Evolutionary conservation across 495 filamentous ascomycete genomes (phyloP), one percentile per base, ranked within the genome.

Genomic region (Daldinia loculata): DNA sequence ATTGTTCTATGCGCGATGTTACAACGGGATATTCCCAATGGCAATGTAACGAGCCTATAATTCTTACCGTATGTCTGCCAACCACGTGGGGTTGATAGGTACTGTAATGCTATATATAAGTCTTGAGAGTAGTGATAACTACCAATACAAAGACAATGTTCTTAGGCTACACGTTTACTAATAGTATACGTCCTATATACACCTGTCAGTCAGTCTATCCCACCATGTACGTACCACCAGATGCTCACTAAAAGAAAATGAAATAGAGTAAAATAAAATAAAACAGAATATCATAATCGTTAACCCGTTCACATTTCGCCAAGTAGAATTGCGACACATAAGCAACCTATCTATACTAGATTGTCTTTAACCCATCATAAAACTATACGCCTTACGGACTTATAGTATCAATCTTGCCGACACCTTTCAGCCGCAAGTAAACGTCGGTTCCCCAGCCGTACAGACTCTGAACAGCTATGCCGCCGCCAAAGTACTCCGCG

Each of bases 401-500:
- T 15, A 72, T 60, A 39, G 59, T 27, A 58, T 72, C 69, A 29
- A 91, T 87, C 77, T 84, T 91, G 3, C 92, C 93, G 39, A 99
- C 90, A 11, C 95, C 95, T 77, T 93, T 92, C 72, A 99, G 75
- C 88, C 59, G 90, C 89, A 85, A 53, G 70, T 85, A 85, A 3
- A 85, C 84, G 61, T 85, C 86, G 26, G 84, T 85, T 3, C 95
- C 95, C 95, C 95, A 99, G 14, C 95, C 95, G 84, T 91, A 97
- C 36, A 98, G 76, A 75, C 93, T 97, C 85, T 98, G 95, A 63
- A 99, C 89, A 7, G 88, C 88, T 69, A 99, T 93, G n/a, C 95
- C 93, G 1, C 95, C 95, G 2, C 95, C 95, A 84, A 99, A 99
- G 75, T 98, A 98, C 81, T 99, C 94, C 0, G 95, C 95, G 80